These are phyloP conservation scores for Malassezia restricta DNA, from an alignment of 1,284 basidiomycete species.

Conservation along the genomic window DNA sequence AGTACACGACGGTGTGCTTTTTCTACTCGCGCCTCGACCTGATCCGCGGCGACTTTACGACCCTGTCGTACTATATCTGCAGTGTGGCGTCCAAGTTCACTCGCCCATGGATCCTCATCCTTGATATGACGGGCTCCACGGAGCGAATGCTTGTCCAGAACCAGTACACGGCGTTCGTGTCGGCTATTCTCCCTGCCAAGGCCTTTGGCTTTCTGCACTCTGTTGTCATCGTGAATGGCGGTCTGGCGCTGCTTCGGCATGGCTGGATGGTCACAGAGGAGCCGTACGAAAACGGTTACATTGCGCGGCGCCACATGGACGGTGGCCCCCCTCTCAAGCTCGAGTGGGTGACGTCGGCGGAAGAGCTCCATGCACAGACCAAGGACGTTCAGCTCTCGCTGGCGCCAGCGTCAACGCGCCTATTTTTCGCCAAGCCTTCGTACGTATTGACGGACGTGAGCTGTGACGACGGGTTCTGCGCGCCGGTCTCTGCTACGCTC, in stretches of 20 bases:
- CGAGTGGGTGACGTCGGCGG: not conserved
- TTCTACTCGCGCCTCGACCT: not conserved
- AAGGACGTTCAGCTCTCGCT: not conserved
- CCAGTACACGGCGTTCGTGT: not conserved
- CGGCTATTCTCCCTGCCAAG: not conserved
- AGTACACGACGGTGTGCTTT: not conserved
- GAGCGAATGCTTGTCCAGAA: slow-evolving; percentile 1
- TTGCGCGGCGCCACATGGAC: not conserved
- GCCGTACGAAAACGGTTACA: not conserved
- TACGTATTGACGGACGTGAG: not conserved
- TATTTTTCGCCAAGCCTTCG: not conserved
- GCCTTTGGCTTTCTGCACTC: not conserved
- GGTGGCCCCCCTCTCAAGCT: slow-evolving; percentile 3
- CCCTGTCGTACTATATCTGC: not conserved
- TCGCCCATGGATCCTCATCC: not conserved
- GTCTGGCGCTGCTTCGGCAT: not conserved
- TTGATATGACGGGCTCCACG: slow-evolving; percentile 1
- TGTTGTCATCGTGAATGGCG: not conserved
- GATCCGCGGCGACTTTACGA: not conserved
- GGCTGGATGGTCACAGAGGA: not conserved
- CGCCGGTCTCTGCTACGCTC: not conserved
- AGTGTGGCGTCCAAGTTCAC: not conserved
- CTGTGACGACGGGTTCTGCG: not conserved
- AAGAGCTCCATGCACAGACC: not conserved
- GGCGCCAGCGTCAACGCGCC: not conserved